phyloP scores from a whole-genome alignment of 768 basidiomycete species.

The Mycena haematopus region DNA sequence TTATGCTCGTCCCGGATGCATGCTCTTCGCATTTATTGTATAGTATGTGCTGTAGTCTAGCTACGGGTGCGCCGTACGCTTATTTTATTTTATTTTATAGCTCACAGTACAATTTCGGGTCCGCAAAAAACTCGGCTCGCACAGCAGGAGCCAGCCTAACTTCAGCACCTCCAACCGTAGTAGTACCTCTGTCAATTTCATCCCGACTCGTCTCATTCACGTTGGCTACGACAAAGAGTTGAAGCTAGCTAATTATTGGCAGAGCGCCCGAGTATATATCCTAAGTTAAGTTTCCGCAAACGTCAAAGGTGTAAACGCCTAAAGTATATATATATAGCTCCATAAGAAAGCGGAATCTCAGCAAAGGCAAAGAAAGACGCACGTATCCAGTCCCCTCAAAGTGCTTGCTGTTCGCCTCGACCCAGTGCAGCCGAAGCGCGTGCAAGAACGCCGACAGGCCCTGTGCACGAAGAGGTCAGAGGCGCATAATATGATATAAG shows the following conservation, averaged over 20 bases:
- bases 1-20: too few species aligned
- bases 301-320: conserved; percentile 55
- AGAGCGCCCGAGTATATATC: too few species aligned
- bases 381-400: conserved; percentile 91
- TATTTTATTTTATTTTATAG: too few species aligned
- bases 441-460: conserved; percentile 96
- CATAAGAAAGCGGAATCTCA: conserved; percentile 30
- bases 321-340: conserved; percentile 30
- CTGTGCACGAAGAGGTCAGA: conserved; percentile 43
- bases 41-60: too few species aligned
- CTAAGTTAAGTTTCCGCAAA: conserved; percentile 46
- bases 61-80: too few species aligned
- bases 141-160: too few species aligned
- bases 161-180: too few species aligned
- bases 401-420: conserved; percentile 97
- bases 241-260: not conserved
- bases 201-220: not conserved
- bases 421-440: conserved; percentile 96
- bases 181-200: too few species aligned
- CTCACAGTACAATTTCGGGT: too few species aligned
- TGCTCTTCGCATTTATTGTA: too few species aligned
- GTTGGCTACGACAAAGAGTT: not conserved
- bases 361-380: conserved; percentile 66
- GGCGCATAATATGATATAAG: conserved; percentile 27
- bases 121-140: too few species aligned